Conservation (phyloP, 2,329 filamentous ascomycete genomes). For the Tolypocladium tropicale region DNA sequence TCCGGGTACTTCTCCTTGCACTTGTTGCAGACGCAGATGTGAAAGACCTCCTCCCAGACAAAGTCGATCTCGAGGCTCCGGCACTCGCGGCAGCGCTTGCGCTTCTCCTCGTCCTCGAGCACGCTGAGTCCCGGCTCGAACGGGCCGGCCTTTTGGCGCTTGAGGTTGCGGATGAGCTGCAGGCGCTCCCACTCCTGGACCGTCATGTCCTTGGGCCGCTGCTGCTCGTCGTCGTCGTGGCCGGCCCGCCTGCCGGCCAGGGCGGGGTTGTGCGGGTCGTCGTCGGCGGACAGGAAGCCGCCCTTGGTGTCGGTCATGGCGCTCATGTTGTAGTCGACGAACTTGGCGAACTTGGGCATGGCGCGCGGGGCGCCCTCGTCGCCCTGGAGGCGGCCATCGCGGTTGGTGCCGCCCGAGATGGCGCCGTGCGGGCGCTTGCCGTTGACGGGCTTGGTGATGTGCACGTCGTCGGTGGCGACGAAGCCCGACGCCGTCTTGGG, state of each 20-base stretch:
- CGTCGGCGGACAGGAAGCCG: constrained; percentile 81
- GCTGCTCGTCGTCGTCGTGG: constrained; percentile 36
- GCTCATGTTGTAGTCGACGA: constrained; percentile 95
- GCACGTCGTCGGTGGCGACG: constrained; percentile 56
- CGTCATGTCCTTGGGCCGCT: constrained; percentile 81
- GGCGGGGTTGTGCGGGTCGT: constrained; percentile 82
- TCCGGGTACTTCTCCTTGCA: constrained; percentile 90
- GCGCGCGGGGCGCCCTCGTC: constrained; percentile 52
- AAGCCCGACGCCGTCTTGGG: constrained; percentile 56
- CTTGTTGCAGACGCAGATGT: constrained; percentile 60
- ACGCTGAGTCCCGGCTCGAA: constrained; percentile 86
- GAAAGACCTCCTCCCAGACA: constrained; percentile 84
- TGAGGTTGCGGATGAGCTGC: constrained; percentile 62
- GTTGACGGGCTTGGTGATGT: constrained; percentile 32
- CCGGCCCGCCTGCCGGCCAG: constrained; percentile 36
- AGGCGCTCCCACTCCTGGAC: constrained; percentile 83
- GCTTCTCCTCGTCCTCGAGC: constrained; percentile 49
- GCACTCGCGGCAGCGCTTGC: constrained; percentile 78
- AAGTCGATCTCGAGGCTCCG: constrained; percentile 80
- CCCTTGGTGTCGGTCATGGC: constrained; percentile 98
- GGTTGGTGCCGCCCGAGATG: constrained; percentile 51
- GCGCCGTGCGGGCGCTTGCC: constrained; percentile 62
- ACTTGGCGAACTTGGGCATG: constrained; percentile 82
- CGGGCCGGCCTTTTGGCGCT: constrained; percentile 64
- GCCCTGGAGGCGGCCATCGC: constrained; percentile 50